Base-by-base conservation (phyloP, 768 basidiomycete genomes). In the Mycena alexandri region DNA sequence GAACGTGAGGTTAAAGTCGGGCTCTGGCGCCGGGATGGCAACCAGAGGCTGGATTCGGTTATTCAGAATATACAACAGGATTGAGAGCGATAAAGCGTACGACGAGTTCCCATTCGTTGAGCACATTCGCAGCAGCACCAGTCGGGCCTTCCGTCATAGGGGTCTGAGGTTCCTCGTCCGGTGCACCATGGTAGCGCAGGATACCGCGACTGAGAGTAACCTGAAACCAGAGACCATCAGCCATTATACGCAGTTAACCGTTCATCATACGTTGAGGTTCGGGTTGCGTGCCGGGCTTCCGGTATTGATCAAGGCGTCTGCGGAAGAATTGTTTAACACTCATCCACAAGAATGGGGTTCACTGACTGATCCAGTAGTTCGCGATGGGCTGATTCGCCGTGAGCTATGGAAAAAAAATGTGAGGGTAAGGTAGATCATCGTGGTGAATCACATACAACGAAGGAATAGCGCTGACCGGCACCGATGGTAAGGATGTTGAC, bases 381-480 rank as follows among this genome's bases (percentile, higher is more conserved):
- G 68, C 81, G 0, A 85, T 76, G 0, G 80, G 74, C 65, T 86
- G 82, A 69, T 84, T 79, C n/a, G 86, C 84, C n/a, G 69, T 75
- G 57, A 77, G 58, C 75, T 76, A 2, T 10, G 38, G 42, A 25
- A 44, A 46, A 64, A n/a, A 76, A 46, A 17, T 38, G 50, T 46
- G 36, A 61, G 61, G 48, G 38, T 33, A 47, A 36, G 50, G 34
- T 17, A n/a, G n/a, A 56, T n/a, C 59, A 25, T 60, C 50, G 19
- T 50, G 43, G 50, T 29, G 43, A 47, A 38, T 19, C 9, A 71
- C 76, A 41, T 64, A 79, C 74, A 12, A 82, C 76, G 11, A 81
- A 75, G 2, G 77, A 87, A 70, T 89, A 88, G n/a, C 87, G 82
- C 72, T 89, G 87, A 1, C 82, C 83, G 10, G 84, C 81, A 50